Percentiles rank a stretch among this genome's conserved stretches.
Evolutionary conservation across 768 basidiomycete genomes (phyloP).

Genomic region (Tricholoma bakamatsutake): DNA sequence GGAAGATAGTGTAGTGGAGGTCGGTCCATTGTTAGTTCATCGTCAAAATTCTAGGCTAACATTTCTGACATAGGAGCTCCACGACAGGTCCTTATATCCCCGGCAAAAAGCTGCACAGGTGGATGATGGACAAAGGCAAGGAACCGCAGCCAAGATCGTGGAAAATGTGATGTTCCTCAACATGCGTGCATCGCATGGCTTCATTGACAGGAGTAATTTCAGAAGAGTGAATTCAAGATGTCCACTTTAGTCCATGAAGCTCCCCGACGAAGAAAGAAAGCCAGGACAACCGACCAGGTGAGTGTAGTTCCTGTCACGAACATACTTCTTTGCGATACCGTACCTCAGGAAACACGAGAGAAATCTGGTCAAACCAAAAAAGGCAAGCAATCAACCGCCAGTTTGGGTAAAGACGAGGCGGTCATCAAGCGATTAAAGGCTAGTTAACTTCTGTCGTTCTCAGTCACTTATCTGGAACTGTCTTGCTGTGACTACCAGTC

Average conservation of each 20-base stretch:
- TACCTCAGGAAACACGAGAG: background rate
- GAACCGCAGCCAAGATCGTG: background rate
- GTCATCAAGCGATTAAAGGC: constrained; percentile 74
- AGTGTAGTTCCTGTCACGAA: background rate
- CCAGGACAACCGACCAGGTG: background rate
- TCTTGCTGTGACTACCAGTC: constrained; percentile 33
- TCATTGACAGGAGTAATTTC: background rate
- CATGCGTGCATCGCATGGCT: background rate
- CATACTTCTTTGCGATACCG: background rate
- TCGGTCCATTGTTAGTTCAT: background rate
- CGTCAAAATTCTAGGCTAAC: background rate
- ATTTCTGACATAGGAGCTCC: background rate
- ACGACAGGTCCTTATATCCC: constrained; percentile 1
- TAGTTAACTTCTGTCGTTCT: constrained; percentile 3
- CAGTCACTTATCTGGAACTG: background rate
- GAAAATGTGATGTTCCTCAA: background rate
- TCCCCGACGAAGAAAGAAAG: constrained; percentile 29
- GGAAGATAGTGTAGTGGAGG: background rate
- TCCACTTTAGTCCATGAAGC: constrained; percentile 57
- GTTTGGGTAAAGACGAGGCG: constrained; percentile 59
- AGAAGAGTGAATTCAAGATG: constrained; percentile 52
- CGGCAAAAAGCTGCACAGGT: constrained; percentile 10
- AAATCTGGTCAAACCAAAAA: constrained; percentile 7
- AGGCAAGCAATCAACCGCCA: constrained; percentile 24
- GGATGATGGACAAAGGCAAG: background rate